Conservation (phyloP, 176 grass and related monocot species). For the Canna indica region DNA sequence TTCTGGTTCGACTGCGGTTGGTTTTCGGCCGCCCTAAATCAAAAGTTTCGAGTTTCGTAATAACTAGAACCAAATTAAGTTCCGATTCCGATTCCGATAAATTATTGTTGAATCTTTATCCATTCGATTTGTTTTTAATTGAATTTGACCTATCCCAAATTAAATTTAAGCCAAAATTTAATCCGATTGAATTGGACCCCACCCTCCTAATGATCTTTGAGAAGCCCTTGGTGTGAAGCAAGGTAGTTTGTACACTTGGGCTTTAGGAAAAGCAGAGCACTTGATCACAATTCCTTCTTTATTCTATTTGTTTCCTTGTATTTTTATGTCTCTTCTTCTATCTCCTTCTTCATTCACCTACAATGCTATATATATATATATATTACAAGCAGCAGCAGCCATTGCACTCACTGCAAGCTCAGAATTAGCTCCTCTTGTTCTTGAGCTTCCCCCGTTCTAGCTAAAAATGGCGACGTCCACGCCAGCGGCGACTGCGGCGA, state of each 20-base stretch:
- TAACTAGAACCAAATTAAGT: too few relatives aligned
- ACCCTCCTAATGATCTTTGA: background rate
- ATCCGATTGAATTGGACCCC: too few relatives aligned
- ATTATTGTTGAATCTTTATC: too few relatives aligned
- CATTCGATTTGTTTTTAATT: too few relatives aligned
- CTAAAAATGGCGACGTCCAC: background rate
- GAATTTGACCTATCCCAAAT: too few relatives aligned
- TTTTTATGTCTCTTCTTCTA: background rate
- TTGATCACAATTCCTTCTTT: background rate
- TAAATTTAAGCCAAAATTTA: too few relatives aligned
- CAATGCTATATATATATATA: background rate
- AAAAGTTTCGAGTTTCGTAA: too few relatives aligned
- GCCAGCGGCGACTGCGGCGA: background rate
- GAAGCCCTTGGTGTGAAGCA: background rate
- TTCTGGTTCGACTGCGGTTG: too few relatives aligned
- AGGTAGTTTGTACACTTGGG: background rate
- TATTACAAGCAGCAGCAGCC: background rate
- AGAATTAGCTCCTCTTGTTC: background rate
- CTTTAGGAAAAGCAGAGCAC: background rate
- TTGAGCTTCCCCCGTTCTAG: background rate
- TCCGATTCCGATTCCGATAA: too few relatives aligned
- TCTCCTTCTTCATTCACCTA: background rate
- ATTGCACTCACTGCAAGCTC: background rate
- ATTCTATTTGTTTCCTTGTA: background rate
- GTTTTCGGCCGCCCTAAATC: too few relatives aligned